Base-by-base conservation (phyloP, 1,284 basidiomycete genomes). In the Earliella scabrosa region DNA sequence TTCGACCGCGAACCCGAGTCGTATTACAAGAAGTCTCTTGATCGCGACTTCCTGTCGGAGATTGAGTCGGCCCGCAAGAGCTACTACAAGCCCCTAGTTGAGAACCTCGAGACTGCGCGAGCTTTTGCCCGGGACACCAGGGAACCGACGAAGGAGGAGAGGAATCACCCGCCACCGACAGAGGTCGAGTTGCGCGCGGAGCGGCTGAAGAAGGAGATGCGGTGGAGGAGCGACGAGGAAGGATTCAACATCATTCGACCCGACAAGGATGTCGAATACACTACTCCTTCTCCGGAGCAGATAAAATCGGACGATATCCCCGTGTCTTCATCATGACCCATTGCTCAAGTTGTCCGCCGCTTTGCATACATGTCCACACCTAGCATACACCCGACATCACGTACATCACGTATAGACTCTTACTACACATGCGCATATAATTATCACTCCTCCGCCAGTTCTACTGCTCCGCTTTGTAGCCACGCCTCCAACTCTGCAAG, bases 61-160 rank as follows among this genome's bases (percentile, higher is more conserved):
- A 88, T 92, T 53, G 81, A 82, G 53, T 87, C 90, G 61, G 79
- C 85, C 4, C 83, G 93, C 31, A 80, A 83, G 61, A 82, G 82
- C 46, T 98, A 93, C 75, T 98, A 98, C 74, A 79, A 84, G 16
- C 77, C 78, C 8, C 82, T 98, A 6, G 80, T 84, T 1, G 78
- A 77, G 29, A 86, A 86, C 65, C 76, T 99, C n/a, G 79, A 80
- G 40, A 83, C 81, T 3, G 92, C 94, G 7, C 85, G 96, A 13
- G 87, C 85, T 39, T 81, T 97, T 21, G 85, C 89, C 3, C 80
- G 85, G 5, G 87, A 92, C 2, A 82, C 82, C 40, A 82, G 95
- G n/a, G 90, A 95, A 66, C 86, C 89, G 16, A 96, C 92, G 7
- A 90, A 91, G 68, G 90, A 92, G 54, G 96, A 98, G 75, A 72